These are phyloP conservation scores for Kodamaea ohmeri DNA, from an alignment of 1,139 yeast species.

Conservation along the genomic window DNA sequence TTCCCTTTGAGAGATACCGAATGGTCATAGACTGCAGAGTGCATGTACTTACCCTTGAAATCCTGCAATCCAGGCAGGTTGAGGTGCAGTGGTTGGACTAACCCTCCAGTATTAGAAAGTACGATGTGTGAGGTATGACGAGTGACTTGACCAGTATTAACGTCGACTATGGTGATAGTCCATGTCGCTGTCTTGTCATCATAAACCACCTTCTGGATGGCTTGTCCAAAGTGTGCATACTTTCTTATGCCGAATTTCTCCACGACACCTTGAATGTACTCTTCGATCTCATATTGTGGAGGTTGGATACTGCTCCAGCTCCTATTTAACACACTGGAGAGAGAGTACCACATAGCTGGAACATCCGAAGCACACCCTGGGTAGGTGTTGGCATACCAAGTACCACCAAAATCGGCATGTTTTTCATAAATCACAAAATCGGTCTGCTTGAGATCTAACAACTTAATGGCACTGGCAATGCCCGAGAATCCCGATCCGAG, in stretches of 20 bases:
- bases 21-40: constrained; percentile 49
- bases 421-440: constrained; percentile 45
- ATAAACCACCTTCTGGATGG: constrained; percentile 28
- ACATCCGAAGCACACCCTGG: constrained; percentile 56
- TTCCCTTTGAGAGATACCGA: constrained; percentile 29
- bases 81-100: constrained; percentile 35
- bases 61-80: constrained; percentile 36
- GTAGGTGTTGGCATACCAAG: constrained; percentile 54
- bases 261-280: constrained; percentile 41
- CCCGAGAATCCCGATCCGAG: constrained; percentile 54
- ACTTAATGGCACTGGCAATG: constrained; percentile 32
- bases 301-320: constrained; percentile 48
- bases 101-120: constrained; percentile 37
- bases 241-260: constrained; percentile 32
- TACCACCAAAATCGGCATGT: constrained; percentile 49
- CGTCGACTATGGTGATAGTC: constrained; percentile 33
- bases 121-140: constrained; percentile 30
- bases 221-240: constrained; percentile 25
- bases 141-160: constrained; percentile 30
- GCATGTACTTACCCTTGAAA: constrained; percentile 47
- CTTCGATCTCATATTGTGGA: constrained; percentile 48
- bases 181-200: constrained; percentile 35
- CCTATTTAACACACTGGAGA: constrained; percentile 37
- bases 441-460: constrained; percentile 28
- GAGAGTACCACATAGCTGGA: constrained; percentile 50